These are phyloP conservation scores for Lecanosticta acicola DNA, from an alignment of 2,329 filamentous ascomycete genomes.

Conservation along the genomic window DNA sequence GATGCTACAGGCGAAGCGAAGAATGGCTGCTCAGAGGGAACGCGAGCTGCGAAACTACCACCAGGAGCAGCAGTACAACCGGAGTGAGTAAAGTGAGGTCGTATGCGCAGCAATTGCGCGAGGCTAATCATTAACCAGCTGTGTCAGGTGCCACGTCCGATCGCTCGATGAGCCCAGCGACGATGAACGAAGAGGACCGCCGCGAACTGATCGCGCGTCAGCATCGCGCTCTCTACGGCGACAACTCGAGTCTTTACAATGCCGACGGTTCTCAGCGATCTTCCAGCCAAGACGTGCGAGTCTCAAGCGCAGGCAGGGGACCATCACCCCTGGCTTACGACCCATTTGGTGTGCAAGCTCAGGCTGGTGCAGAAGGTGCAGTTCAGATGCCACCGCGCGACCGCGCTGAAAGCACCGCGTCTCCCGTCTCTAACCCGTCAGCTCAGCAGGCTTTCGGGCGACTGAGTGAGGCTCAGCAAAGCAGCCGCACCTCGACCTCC, in stretches of 20 bases:
- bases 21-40: slow-evolving; percentile 98
- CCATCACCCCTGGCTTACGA: slow-evolving; percentile 78
- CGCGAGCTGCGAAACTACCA: slow-evolving; percentile 99
- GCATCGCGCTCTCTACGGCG: slow-evolving; percentile 88
- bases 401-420: slow-evolving; percentile 65
- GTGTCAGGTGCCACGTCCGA: slow-evolving; percentile 74
- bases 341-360: slow-evolving; percentile 53
- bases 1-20: slow-evolving; percentile 97
- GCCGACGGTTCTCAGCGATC: slow-evolving; percentile 62
- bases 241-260: slow-evolving; percentile 61
- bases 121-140: slow-evolving; percentile 48
- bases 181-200: slow-evolving; percentile 92
- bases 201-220: slow-evolving; percentile 94
- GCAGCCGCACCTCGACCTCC: slow-evolving; percentile 74
- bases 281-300: slow-evolving; percentile 60
- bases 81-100: slow-evolving; percentile 61
- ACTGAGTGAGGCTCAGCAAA: slow-evolving; percentile 54
- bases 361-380: slow-evolving; percentile 49
- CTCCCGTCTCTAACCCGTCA: slow-evolving; percentile 64
- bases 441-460: slow-evolving; percentile 38
- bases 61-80: slow-evolving; percentile 99
- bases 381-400: slow-evolving; percentile 48
- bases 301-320: slow-evolving; percentile 61
- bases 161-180: slow-evolving; percentile 74
- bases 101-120: neutral